These are phyloP conservation scores for Solidago caesia DNA, from an alignment of 129 eudicot species.

Conservation along the genomic window DNA sequence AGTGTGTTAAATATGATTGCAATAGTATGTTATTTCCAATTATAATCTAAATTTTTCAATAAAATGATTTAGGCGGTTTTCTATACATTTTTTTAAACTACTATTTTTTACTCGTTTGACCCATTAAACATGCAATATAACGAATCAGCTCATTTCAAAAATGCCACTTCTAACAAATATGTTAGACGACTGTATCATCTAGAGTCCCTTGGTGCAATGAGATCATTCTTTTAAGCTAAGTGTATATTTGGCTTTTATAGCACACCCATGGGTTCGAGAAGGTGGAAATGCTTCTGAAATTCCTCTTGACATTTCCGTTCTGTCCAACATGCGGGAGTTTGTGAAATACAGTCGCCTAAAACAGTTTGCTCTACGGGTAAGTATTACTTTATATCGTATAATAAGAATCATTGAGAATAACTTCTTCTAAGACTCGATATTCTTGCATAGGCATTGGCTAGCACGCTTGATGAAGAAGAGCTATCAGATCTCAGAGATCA, in stretches of 20 bases:
- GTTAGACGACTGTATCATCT: not conserved
- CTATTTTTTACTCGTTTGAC: too few species aligned
- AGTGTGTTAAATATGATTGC: too few species aligned
- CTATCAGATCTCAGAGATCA: slow-evolving; percentile 80
- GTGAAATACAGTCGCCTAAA: slow-evolving; percentile 87
- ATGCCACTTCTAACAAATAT: too few species aligned
- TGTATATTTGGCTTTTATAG: slow-evolving; percentile 40
- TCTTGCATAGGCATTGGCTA: slow-evolving; percentile 74
- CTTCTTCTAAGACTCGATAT: slow-evolving; percentile 2
- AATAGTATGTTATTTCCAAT: too few species aligned
- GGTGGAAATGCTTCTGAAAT: slow-evolving; percentile 95
- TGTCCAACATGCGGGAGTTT: slow-evolving; percentile 85
- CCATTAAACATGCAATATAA: too few species aligned
- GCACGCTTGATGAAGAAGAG: slow-evolving; percentile 81
- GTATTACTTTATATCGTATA: slow-evolving; percentile 17
- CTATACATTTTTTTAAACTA: too few species aligned
- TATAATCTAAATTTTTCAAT: too few species aligned
- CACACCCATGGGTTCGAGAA: slow-evolving; percentile 99
- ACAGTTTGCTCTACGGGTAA: slow-evolving; percentile 78
- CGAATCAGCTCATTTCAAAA: too few species aligned
- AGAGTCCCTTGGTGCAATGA: not conserved
- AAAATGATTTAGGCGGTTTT: too few species aligned
- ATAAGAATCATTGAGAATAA: not conserved
- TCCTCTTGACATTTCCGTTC: slow-evolving; percentile 89
- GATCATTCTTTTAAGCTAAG: not conserved